phyloP scores from a whole-genome alignment of 352 stramenopile species.

The Pythium rhizo-oryzae region DNA sequence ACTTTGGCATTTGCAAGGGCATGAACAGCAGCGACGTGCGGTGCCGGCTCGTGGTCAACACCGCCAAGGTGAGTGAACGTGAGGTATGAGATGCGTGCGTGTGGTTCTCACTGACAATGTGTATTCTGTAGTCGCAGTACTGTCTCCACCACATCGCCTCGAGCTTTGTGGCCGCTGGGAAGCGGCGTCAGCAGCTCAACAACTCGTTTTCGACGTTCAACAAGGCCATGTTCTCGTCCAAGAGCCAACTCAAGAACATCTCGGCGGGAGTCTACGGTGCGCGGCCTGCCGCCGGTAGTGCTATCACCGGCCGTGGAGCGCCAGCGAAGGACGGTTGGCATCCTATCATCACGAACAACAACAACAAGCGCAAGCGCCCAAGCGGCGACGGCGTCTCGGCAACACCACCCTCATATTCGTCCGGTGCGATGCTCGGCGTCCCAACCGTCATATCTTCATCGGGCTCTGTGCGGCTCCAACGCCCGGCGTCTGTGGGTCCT shows the following conservation, averaged over 20 bases:
- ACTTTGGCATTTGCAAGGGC: constrained; percentile 85
- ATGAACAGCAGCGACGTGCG: constrained; percentile 57
- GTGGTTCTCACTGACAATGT: background rate
- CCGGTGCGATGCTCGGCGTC: constrained; percentile 22
- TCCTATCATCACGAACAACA: constrained; percentile 23
- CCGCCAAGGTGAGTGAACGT: constrained; percentile 44
- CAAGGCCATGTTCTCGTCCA: constrained; percentile 61
- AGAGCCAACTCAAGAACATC: constrained; percentile 70
- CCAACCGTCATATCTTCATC: constrained; percentile 56
- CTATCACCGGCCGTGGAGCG: constrained; percentile 9
- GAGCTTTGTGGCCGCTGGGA: constrained; percentile 73
- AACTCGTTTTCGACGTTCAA: constrained; percentile 66
- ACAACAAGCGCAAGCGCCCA: constrained; percentile 53
- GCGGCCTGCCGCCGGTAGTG: constrained; percentile 25
- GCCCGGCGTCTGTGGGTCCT: constrained; percentile 4
- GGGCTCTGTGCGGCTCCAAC: constrained; percentile 47
- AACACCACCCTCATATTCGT: background rate
- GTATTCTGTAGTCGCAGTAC: constrained; percentile 57
- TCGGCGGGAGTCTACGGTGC: constrained; percentile 77
- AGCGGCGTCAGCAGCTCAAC: constrained; percentile 76
- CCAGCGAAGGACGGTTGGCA: constrained; percentile 33
- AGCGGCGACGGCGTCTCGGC: constrained; percentile 12
- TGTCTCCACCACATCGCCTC: constrained; percentile 79
- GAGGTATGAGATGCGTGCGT: background rate
- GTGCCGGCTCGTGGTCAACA: constrained; percentile 78